Evolutionary conservation across 495 filamentous ascomycete genomes (phyloP).

Genomic region (Aspergillus carlsbadensis): DNA sequence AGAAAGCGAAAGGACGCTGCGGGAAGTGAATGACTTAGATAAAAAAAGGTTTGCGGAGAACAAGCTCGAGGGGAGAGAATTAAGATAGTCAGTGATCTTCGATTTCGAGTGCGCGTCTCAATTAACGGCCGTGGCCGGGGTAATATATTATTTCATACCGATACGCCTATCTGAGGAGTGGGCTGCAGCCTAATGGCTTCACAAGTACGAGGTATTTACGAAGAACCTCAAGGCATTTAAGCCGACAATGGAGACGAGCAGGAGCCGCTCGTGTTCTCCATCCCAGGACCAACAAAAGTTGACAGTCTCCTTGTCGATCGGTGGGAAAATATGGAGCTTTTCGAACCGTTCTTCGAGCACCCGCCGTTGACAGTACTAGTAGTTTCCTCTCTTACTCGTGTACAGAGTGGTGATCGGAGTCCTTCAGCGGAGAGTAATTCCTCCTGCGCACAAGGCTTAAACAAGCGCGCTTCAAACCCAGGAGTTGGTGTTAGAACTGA

Average conservation of each 20-base stretch:
- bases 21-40: background rate
- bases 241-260: background rate
- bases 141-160: slow-evolving; percentile 2
- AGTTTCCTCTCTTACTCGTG: no score
- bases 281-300: background rate
- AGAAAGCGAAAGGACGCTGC: slow-evolving; percentile 7
- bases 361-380: no score
- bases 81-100: slow-evolving; percentile 6
- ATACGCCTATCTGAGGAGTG: background rate
- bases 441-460: no score
- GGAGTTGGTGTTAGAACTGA: background rate
- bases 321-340: background rate
- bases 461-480: no score
- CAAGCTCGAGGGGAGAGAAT: background rate
- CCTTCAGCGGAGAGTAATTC: no score
- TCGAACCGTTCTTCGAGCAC: no score
- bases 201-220: slow-evolving; percentile 1
- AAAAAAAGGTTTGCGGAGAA: slow-evolving; percentile 10
- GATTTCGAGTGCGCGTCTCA: slow-evolving; percentile 4
- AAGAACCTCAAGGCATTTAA: background rate
- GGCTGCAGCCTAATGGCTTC: background rate
- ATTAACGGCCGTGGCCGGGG: background rate
- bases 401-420: no score
- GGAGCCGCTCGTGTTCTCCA: background rate
- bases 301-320: slow-evolving; percentile 1